These are phyloP conservation scores for Penicillium malachiteum DNA, from an alignment of 495 filamentous ascomycete genomes.

Conservation along the genomic window DNA sequence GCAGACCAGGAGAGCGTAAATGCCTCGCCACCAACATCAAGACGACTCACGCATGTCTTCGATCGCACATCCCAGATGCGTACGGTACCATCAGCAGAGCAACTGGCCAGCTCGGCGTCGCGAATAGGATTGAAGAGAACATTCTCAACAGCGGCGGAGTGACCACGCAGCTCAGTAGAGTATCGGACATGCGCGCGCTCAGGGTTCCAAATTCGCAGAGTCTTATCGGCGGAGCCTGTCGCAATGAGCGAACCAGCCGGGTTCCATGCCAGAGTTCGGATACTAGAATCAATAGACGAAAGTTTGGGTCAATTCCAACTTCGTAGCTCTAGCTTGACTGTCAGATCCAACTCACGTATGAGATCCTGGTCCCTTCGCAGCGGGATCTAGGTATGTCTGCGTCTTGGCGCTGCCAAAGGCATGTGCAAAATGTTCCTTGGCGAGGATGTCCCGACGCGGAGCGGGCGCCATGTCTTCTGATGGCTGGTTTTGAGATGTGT, in stretches of 20 bases:
- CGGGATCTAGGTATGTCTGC: conserved; percentile 62
- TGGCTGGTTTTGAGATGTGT: too few relatives aligned
- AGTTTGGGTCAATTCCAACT: conserved; percentile 7
- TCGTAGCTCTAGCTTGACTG: not conserved
- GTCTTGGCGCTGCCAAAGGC: conserved; percentile 58
- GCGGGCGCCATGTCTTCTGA: conserved; percentile 48
- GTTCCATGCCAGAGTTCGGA: conserved; percentile 85
- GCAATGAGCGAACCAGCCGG: conserved; percentile 83
- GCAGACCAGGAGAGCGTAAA: conserved; percentile 85
- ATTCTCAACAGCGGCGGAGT: conserved; percentile 74
- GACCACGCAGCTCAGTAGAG: conserved; percentile 83
- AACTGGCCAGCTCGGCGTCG: conserved; percentile 85
- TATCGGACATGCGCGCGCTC: conserved; percentile 77
- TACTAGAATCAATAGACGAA: conserved; percentile 31
- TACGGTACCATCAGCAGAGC: conserved; percentile 80
- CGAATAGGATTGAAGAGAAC: conserved; percentile 87
- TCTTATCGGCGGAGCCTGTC: conserved; percentile 77
- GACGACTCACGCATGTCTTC: conserved; percentile 72
- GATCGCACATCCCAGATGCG: conserved; percentile 92
- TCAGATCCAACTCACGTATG: conserved; percentile 47
- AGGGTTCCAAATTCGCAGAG: conserved; percentile 88
- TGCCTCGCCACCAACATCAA: conserved; percentile 78
- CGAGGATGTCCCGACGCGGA: conserved; percentile 51
- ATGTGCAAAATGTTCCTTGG: conserved; percentile 61
- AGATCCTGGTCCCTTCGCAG: conserved; percentile 47